A percentile compares a stretch with the other conserved stretches of the same genome.
Conservation (phyloP, 2,329 filamentous ascomycete species). For the Emmonsiellopsis sp. region DNA sequence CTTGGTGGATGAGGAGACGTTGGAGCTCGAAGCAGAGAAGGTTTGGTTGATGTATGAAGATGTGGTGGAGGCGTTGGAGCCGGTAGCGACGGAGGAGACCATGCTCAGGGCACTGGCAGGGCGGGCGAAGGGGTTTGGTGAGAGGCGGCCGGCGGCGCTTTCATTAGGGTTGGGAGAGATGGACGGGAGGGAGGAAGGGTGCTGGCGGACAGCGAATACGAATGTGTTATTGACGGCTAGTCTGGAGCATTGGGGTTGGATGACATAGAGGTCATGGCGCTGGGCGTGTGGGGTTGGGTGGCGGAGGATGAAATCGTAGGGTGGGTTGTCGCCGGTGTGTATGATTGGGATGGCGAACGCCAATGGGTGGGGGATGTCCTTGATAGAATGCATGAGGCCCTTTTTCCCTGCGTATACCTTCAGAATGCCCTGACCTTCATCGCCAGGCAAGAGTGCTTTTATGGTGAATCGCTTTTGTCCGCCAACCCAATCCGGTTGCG, state of each 20-base stretch:
- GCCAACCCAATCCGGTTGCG: slow-evolving; percentile 83
- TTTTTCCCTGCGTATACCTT: slow-evolving; percentile 92
- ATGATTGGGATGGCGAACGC: slow-evolving; percentile 83
- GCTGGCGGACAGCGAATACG: slow-evolving; percentile 90
- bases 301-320: slow-evolving; percentile 83
- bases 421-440: slow-evolving; percentile 78
- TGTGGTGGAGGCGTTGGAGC: slow-evolving; percentile 40
- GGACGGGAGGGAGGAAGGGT: slow-evolving; percentile 55
- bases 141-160: slow-evolving; percentile 35
- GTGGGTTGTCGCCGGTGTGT: slow-evolving; percentile 84
- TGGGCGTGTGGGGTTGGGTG: slow-evolving; percentile 98
- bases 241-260: slow-evolving; percentile 83
- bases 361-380: slow-evolving; percentile 86
- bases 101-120: slow-evolving; percentile 53
- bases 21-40: slow-evolving; percentile 37
- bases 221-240: slow-evolving; percentile 95
- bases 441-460: slow-evolving; percentile 82
- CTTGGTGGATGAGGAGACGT: slow-evolving; percentile 42
- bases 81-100: slow-evolving; percentile 45
- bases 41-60: slow-evolving; percentile 22
- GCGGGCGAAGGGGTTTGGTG: slow-evolving; percentile 43
- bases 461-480: slow-evolving; percentile 86
- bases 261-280: slow-evolving; percentile 91
- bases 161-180: slow-evolving; percentile 26
- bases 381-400: slow-evolving; percentile 94